Percentiles rank a stretch among this genome's conserved stretches.
phyloP scores from a whole-genome alignment of 192 early-diverging fungal species.

The Umbelopsis vinacea region DNA sequence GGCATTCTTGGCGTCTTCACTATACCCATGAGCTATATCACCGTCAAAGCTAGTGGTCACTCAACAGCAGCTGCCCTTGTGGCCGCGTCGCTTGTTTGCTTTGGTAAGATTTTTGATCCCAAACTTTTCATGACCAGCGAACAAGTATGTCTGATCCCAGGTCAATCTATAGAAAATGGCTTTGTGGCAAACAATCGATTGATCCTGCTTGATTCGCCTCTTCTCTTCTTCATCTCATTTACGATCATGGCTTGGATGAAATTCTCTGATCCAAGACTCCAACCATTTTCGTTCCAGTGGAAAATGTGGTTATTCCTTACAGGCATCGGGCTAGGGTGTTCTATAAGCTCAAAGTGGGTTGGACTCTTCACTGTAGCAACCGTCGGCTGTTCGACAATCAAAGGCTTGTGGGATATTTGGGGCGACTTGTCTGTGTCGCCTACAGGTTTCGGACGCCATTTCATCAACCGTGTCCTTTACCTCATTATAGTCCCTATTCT shows the following conservation, averaged over 20 bases:
- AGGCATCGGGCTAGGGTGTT: constrained; percentile 76
- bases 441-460: constrained; percentile 60
- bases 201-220: constrained; percentile 89
- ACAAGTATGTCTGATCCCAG: background rate
- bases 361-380: constrained; percentile 89
- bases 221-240: constrained; percentile 84
- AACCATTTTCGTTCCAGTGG: constrained; percentile 78
- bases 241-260: constrained; percentile 83
- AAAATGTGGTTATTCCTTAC: constrained; percentile 86
- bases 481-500: constrained; percentile 80
- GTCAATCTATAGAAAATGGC: constrained; percentile 70
- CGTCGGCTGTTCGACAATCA: constrained; percentile 82
- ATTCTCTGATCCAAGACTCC: constrained; percentile 65
- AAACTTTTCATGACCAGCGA: background rate
- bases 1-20: constrained; percentile 79
- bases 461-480: constrained; percentile 79
- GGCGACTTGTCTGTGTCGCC: constrained; percentile 69
- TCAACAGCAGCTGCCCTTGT: constrained; percentile 71
- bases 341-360: constrained; percentile 90
- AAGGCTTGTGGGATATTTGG: constrained; percentile 86
- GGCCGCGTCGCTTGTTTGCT: constrained; percentile 74
- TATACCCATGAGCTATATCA: constrained; percentile 81
- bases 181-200: constrained; percentile 86
- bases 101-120: constrained; percentile 59
- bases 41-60: constrained; percentile 79